Base-by-base conservation (phyloP, 2,329 filamentous ascomycete genomes). In the Cordyceps militaris region DNA sequence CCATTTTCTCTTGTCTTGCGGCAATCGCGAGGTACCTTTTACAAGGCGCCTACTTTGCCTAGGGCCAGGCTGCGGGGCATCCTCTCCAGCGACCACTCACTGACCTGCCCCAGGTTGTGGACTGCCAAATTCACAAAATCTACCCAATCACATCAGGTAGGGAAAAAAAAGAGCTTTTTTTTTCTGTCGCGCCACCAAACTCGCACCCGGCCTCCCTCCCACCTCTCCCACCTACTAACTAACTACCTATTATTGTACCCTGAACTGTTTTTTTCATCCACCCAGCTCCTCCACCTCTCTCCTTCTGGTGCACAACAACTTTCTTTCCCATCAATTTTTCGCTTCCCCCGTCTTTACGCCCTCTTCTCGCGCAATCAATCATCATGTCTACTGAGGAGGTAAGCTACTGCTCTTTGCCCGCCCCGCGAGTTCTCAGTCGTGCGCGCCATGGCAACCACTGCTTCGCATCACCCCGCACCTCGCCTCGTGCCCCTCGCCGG, bases 321-420 rank as follows among this genome's bases (percentile, higher is more conserved):
- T 57, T 58, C 44, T 47, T 47, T 49, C 61, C 55, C 59, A 58
- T 60, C 59, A 57, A 49, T 57, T 61, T 63, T 60, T 59, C 62
- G 62, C 63, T 62, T 61, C 57, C 55, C 61, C 62, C 62, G 60
- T 61, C 51, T 61, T 63, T 64, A 69, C 62, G 61, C 66, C 65
- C 63, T 63, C 63, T 68, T 69, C 66, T 70, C 68, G 70, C 67
- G 66, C 69, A 76, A 73, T 72, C 71, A 71, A 71, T 77, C 79
- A 82, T 74, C 69, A 84, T 84, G 81, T 57, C 54, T 57, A 73
- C 80, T 67, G 80, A 82, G 63, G 79, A 81, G 70, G 80, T 82
- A 75, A 76, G 79, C 73, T 61, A 24, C 47, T 53, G 51, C 55
- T 43, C 42, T 40, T 44, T 59, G 44, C 60, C 61, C 61, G 64